A percentile compares a stretch with the other conserved stretches of the same genome.
phyloP scores from a whole-genome alignment of 1,284 basidiomycete genomes.

The Cystobasidiaceae sp. region DNA sequence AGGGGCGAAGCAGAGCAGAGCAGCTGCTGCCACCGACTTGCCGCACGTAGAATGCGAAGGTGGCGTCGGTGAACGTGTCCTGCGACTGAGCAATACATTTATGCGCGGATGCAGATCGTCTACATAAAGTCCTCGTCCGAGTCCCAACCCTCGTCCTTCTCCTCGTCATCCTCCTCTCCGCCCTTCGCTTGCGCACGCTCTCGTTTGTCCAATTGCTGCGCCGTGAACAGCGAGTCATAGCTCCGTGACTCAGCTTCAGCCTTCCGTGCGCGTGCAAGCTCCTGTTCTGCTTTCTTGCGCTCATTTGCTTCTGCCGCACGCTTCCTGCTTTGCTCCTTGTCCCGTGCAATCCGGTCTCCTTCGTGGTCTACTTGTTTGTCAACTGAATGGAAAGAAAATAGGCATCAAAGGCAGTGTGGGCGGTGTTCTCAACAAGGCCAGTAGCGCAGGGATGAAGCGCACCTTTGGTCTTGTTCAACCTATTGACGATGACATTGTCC shows the following conservation, averaged over 20 bases:
- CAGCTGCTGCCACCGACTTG: too few species aligned
- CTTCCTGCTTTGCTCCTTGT: slow-evolving; percentile 39
- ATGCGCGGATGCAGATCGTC: background rate
- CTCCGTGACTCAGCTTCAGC: slow-evolving; percentile 71
- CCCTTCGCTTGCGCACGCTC: slow-evolving; percentile 23
- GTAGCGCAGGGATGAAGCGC: slow-evolving; percentile 27
- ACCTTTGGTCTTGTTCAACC: slow-evolving; percentile 89
- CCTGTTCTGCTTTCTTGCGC: slow-evolving; percentile 41
- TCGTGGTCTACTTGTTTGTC: slow-evolving; percentile 85
- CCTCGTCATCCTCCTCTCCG: slow-evolving; percentile 32
- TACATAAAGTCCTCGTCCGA: slow-evolving; percentile 39
- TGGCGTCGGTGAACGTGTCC: background rate
- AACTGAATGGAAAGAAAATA: slow-evolving; percentile 16
- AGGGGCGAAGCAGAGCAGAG: too few species aligned
- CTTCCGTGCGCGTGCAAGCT: slow-evolving; percentile 61
- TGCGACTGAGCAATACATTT: background rate
- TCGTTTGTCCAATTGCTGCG: slow-evolving; percentile 26
- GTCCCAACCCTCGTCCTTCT: slow-evolving; percentile 34
- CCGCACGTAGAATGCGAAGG: too few species aligned
- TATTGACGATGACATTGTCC: slow-evolving; percentile 85
- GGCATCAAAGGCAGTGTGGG: slow-evolving; percentile 20
- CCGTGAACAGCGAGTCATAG: slow-evolving; percentile 62
- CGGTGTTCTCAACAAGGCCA: background rate
- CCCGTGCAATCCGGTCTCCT: slow-evolving; percentile 73
- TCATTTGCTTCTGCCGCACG: slow-evolving; percentile 14